These are phyloP conservation scores for Sordariomycetes sp. DNA, from an alignment of 2,329 filamentous ascomycete species.

Conservation along the genomic window DNA sequence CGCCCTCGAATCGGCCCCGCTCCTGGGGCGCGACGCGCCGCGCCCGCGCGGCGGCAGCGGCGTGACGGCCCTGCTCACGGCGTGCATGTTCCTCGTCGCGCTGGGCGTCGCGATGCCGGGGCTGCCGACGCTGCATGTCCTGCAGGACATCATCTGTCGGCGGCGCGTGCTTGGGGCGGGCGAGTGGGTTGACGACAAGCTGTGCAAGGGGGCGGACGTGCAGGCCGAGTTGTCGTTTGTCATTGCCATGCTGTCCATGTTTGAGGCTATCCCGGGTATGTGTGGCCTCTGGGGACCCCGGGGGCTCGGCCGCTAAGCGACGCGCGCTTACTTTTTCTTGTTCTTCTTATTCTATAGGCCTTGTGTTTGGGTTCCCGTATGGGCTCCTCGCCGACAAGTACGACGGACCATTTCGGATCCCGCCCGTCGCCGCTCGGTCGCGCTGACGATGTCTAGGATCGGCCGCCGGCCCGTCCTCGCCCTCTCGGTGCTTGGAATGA, in stretches of 20 bases:
- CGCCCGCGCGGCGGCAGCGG: neutral
- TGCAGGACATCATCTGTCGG: slow-evolving; percentile 15
- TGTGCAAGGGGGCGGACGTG: neutral
- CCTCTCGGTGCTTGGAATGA: slow-evolving; percentile 5
- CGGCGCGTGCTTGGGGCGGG: slow-evolving; percentile 50
- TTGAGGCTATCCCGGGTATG: slow-evolving; percentile 1
- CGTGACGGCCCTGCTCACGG: neutral
- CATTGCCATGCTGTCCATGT: neutral
- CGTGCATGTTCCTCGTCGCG: neutral
- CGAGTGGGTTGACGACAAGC: slow-evolving; percentile 28
- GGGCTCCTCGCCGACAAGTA: neutral
- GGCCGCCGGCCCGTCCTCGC: slow-evolving; percentile 6
- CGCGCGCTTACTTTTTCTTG: neutral
- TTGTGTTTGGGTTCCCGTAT: neutral
- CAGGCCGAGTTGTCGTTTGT: slow-evolving; percentile 1
- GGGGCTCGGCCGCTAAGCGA: neutral
- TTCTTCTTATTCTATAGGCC: too few species aligned
- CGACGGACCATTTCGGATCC: neutral
- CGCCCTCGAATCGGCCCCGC: neutral
- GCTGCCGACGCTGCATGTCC: neutral
- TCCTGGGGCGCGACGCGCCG: neutral
- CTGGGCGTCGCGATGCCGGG: neutral
- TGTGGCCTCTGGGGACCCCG: too few species aligned
- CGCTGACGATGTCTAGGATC: slow-evolving; percentile 1
- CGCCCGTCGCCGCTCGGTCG: too few species aligned